These are phyloP conservation scores for Rhizoclosmatium sp. DNA, from an alignment of 192 early-diverging fungal species.

Conservation along the genomic window DNA sequence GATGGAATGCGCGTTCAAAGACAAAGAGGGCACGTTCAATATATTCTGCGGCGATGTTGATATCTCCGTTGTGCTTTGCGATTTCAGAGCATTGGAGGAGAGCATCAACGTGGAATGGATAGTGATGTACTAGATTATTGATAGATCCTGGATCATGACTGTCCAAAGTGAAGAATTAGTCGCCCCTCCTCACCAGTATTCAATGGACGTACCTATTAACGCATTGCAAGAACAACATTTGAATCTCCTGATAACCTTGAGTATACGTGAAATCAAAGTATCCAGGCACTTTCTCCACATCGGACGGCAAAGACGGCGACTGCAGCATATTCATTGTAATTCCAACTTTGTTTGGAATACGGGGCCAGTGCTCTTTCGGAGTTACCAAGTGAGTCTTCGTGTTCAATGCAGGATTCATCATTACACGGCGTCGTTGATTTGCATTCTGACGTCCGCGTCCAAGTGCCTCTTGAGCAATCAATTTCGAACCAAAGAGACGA, in stretches of 20 bases:
- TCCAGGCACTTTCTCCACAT: conserved; percentile 17
- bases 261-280: conserved; percentile 74
- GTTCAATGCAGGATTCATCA: conserved; percentile 57
- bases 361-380: conserved; percentile 73
- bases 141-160: conserved; percentile 75
- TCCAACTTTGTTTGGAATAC: conserved; percentile 40
- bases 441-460: not conserved
- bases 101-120: conserved; percentile 91
- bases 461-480: conserved; percentile 59
- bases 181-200: too few relatives aligned
- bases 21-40: conserved; percentile 91
- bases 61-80: conserved; percentile 85
- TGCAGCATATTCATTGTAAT: conserved; percentile 52
- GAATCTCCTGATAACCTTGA: conserved; percentile 74
- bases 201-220: conserved; percentile 61
- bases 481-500: conserved; percentile 86
- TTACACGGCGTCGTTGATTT: conserved; percentile 35
- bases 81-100: conserved; percentile 87
- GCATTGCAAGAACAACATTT: conserved; percentile 76
- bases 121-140: conserved; percentile 66
- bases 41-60: conserved; percentile 78
- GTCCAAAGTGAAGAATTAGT: not conserved
- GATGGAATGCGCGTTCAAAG: conserved; percentile 83
- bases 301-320: conserved; percentile 9
- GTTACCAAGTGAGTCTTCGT: conserved; percentile 65